Evolutionary conservation across 2,329 filamentous ascomycete genomes (phyloP).

Genomic region (Fusarium hostae): DNA sequence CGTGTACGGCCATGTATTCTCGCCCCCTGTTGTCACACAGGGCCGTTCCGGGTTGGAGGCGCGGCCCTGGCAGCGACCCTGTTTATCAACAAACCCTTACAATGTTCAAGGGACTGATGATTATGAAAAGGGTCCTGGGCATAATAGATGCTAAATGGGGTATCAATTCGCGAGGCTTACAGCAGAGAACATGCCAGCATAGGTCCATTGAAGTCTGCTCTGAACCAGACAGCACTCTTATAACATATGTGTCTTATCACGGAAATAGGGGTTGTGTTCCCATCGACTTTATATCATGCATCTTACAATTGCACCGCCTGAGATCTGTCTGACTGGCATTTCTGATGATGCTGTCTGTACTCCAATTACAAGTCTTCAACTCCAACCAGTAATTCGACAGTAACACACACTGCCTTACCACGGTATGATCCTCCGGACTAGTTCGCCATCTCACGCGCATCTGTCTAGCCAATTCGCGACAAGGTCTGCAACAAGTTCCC

Average conservation of each 20-base stretch:
- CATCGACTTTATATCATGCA: slow-evolving; percentile 43
- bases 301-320: slow-evolving; percentile 38
- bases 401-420: slow-evolving; percentile 5
- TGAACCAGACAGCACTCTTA: neutral
- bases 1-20: slow-evolving; percentile 26
- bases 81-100: slow-evolving; percentile 31
- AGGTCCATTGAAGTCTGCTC: neutral
- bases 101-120: neutral
- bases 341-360: slow-evolving; percentile 14
- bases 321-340: slow-evolving; percentile 41
- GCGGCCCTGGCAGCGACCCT: slow-evolving; percentile 33
- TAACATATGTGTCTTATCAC: neutral
- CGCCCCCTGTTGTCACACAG: slow-evolving; percentile 32
- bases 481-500: slow-evolving; percentile 13
- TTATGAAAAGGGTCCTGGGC: slow-evolving; percentile 1
- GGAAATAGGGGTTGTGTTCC: slow-evolving; percentile 34
- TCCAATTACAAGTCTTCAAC: neutral
- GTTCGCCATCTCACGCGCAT: slow-evolving; percentile 28
- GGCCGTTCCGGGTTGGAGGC: slow-evolving; percentile 25
- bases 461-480: slow-evolving; percentile 16
- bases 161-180: slow-evolving; percentile 30
- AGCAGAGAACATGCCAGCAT: slow-evolving; percentile 3
- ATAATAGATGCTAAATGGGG: slow-evolving; percentile 16
- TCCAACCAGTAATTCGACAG: neutral
- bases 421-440: slow-evolving; percentile 3